Base-by-base conservation (phyloP, 176 grass and related monocot species). In the Ampelocalamus luodianensis region DNA sequence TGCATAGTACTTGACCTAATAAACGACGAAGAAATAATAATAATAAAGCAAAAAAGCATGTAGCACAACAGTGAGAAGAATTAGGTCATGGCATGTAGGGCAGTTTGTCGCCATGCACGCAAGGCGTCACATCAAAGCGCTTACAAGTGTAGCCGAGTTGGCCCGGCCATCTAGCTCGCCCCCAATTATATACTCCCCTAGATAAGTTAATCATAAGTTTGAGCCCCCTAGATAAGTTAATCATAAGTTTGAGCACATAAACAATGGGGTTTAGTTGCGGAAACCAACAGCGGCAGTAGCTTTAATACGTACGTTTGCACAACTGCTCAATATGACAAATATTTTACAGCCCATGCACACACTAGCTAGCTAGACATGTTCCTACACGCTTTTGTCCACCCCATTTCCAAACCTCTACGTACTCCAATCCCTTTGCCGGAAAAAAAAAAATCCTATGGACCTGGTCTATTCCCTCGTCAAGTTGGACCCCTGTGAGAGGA, bases 161-260 rank as follows among this genome's bases (percentile, higher is more conserved):
- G 72, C 56, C 67, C 27, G 55, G 24, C 43, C 71, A 50, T 76
- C 76, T 79, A 60, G 38, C 80, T 59, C 75, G 34, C 46, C 60
- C 3, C 65, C 54, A 64, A 77, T 82, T 71, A 55, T 68, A 24
- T 85, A 89, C 50, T 51, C 15, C 37, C 39, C 17, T 24, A 39
- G 82, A 78, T 90, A 90, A 86, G 65, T 72, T 82, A 86, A 86
- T 87, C 67, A 78, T 83, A 79, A 12, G 74, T 8, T 74, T 32
- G 48, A 79, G 43, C 79, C 15, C 37, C 39, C 17, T 24, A 39
- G 82, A 78, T 90, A 90, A 86, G 65, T 72, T 82, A 86, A 86
- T 87, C 67, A 78, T 83, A 79, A 12, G 74, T 8, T 74, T 32
- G 48, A 79, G 43, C 79, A 83, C 48, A 83, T 87, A 87, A 90